Percentiles rank a stretch among this genome's conserved stretches.
Evolutionary conservation across 2,329 filamentous ascomycete genomes (phyloP).

Genomic region (Clonostachys sp.): DNA sequence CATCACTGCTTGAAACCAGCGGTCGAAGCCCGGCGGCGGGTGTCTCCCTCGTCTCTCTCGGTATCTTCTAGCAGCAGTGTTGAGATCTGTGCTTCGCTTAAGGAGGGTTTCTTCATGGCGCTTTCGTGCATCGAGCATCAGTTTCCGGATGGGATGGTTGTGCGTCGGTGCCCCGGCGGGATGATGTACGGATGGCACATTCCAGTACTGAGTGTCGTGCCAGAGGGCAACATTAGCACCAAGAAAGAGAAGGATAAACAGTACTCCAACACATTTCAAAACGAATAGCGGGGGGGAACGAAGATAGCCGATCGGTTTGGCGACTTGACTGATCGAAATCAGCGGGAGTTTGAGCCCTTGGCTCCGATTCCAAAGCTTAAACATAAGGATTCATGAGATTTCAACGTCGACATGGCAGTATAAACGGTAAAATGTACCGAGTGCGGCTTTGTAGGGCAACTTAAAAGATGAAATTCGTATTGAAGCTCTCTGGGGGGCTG

Average conservation of each 20-base stretch:
- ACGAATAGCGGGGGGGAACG: too few relatives aligned
- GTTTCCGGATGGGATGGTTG: constrained; percentile 44
- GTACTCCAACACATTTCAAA: constrained; percentile 2
- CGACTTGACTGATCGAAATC: too few relatives aligned
- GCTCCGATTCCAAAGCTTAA: too few relatives aligned
- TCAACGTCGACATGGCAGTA: too few relatives aligned
- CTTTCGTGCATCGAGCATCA: constrained; percentile 40
- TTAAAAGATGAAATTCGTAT: too few relatives aligned
- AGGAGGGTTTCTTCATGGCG: constrained; percentile 34
- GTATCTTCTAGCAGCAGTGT: constrained; percentile 49
- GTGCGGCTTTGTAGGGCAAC: too few relatives aligned
- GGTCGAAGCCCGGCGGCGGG: constrained; percentile 59
- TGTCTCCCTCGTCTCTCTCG: constrained; percentile 51
- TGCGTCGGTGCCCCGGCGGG: constrained; percentile 12
- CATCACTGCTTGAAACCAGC: constrained; percentile 52
- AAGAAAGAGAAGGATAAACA: constrained; percentile 11
- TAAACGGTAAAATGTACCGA: too few relatives aligned
- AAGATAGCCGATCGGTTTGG: too few relatives aligned
- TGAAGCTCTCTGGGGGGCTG: too few relatives aligned
- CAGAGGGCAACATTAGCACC: constrained; percentile 23
- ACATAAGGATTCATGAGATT: too few relatives aligned
- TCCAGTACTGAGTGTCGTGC: constrained; percentile 17
- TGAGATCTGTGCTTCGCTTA: constrained; percentile 41
- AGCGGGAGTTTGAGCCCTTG: too few relatives aligned
- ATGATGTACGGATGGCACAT: constrained; percentile 7